Evolutionary conservation across 106 monocot genomes (phyloP), one percentile per base, ranked within the genome.

Genomic region (Posidonia australis): DNA sequence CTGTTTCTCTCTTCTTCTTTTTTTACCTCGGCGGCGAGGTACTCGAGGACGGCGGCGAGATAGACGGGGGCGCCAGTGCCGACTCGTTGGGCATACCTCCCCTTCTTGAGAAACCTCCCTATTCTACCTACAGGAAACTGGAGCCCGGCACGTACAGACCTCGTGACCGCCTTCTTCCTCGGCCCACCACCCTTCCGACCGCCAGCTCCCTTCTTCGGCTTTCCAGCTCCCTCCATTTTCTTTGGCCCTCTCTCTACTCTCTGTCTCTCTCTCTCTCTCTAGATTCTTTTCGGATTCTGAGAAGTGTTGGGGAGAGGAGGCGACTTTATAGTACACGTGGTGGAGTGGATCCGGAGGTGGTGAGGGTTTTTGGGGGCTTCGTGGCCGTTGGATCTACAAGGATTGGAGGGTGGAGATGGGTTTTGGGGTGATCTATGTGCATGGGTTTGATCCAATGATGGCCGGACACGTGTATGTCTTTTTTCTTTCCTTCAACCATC

Each of bases 71-170:
- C 73, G 12, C 73, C 73, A 12, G 73, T 57, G 5, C 73, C 73
- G 10, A 73, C 65, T 10, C 73, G 64, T 19, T 66, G 23, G 16
- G 73, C 64, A 46, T 73, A 73, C 42, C 73, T 63, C 0, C 73
- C 73, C 16, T 73, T 73, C 58, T 73, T 73, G 9, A 73, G 65
- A 44, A 56, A 73, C 9, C 73, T 17, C 19, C 57, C 65, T 26
- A 73, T 65, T 36, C 73, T 73, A 5, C 73, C 73, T 13, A 73
- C 73, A 13, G 73, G 73, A 45, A 73, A 73, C 56, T 73, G 73
- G 2, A 73, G 73, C 14, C 73, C 73, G 30, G 73, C 73, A 17
- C 64, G 64, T 26, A 65, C 57, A 1, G 73, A 65, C 65, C 46
- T 63, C 0, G 57, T 64, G 19, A 73, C 73, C 26, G 73, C 14